Evolutionary conservation across 1,284 basidiomycete genomes (phyloP).

Genomic region (Cutaneotrichosporon sp.): DNA sequence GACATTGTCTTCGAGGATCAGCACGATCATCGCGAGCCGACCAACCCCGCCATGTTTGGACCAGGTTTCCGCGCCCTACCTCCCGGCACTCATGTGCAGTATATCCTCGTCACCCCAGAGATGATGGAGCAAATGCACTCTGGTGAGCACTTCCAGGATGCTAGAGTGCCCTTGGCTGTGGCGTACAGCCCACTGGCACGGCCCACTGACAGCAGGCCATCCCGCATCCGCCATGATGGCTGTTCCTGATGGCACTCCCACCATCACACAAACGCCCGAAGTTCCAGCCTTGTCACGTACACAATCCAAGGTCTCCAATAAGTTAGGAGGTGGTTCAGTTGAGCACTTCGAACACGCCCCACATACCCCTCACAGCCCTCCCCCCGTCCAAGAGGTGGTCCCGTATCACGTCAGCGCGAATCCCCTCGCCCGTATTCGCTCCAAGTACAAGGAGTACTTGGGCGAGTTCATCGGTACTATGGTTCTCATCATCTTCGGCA

Average conservation of each 20-base stretch:
- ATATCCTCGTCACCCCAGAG: conserved; percentile 13
- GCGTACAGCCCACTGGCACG: too few relatives aligned
- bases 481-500: conserved; percentile 17
- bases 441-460: conserved; percentile 6
- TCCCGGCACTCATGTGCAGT: not conserved
- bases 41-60: not conserved
- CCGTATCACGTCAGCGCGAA: not conserved
- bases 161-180: too few relatives aligned
- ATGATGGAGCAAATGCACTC: conserved; percentile 9
- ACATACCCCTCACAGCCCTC: not conserved
- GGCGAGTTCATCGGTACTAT: conserved; percentile 18
- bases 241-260: too few relatives aligned
- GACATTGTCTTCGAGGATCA: not conserved
- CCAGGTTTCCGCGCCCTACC: not conserved
- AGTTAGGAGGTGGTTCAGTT: too few relatives aligned
- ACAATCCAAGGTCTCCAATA: too few relatives aligned
- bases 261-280: too few relatives aligned
- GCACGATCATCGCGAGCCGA: not conserved
- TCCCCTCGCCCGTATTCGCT: conserved; percentile 3
- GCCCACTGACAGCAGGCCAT: not conserved
- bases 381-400: not conserved
- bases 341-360: conserved; percentile 4
- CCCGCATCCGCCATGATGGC: too few relatives aligned
- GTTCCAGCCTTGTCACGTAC: too few relatives aligned
- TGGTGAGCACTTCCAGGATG: conserved; percentile 8